Evolutionary conservation across 1,139 yeast species (phyloP).

Genomic region (Yamadazyma sp.): DNA sequence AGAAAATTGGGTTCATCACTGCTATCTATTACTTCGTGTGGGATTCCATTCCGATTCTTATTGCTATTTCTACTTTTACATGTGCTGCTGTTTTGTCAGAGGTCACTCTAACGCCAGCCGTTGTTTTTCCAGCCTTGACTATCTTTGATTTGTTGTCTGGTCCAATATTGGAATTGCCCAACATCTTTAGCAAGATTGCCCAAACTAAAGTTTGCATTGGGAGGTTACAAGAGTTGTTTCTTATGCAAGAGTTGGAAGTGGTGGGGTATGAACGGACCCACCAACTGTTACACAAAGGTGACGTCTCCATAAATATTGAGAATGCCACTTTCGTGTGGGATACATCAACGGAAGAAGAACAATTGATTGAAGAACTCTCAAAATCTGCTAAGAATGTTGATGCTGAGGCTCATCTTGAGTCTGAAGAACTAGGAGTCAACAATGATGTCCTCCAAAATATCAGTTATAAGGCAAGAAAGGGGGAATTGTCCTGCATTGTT

Average conservation of each 20-base stretch:
- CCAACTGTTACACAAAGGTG: slow-evolving; percentile 15
- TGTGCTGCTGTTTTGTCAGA: slow-evolving; percentile 25
- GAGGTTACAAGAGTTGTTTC: slow-evolving; percentile 32
- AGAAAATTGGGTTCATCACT: slow-evolving; percentile 30
- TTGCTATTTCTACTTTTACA: slow-evolving; percentile 35
- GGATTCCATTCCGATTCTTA: slow-evolving; percentile 37
- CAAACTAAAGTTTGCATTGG: slow-evolving; percentile 34
- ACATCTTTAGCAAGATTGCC: slow-evolving; percentile 27
- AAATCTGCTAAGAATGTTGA: slow-evolving; percentile 34
- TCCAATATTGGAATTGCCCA: slow-evolving; percentile 36
- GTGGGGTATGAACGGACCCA: slow-evolving; percentile 17
- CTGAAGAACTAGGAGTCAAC: slow-evolving; percentile 16
- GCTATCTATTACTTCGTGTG: slow-evolving; percentile 35
- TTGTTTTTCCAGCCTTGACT: slow-evolving; percentile 41
- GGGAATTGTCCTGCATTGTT: slow-evolving; percentile 66
- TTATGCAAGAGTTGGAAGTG: slow-evolving; percentile 33
- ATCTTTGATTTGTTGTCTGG: slow-evolving; percentile 35
- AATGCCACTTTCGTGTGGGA: slow-evolving; percentile 26
- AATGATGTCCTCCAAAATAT: slow-evolving; percentile 52
- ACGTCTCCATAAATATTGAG: slow-evolving; percentile 18
- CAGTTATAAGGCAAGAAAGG: slow-evolving; percentile 53
- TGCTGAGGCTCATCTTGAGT: slow-evolving; percentile 34
- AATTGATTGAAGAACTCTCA: slow-evolving; percentile 15
- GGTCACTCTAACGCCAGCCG: slow-evolving; percentile 33
- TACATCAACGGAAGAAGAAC: slow-evolving; percentile 27